Base-by-base conservation (phyloP, 225 moss, liverwort and hornwort genomes). In the Lunularia cruciata region DNA sequence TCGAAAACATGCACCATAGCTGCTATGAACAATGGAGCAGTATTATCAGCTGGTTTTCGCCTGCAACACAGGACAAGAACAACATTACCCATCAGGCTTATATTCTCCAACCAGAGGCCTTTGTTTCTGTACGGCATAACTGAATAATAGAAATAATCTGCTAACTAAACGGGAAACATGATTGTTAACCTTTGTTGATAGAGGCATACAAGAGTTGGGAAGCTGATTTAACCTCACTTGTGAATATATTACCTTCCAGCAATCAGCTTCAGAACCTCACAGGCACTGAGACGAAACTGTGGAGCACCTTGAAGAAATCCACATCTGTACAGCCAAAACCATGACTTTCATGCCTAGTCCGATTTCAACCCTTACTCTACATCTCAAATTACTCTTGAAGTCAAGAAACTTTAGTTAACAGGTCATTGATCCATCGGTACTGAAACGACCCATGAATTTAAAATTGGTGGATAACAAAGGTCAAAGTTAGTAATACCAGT, bases 1-100 rank as follows among this genome's bases (percentile, higher is more conserved):
- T 91, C 93, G 62, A 87, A 88, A n/a, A 93, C 89, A 58, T 71
- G 68, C 73, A 84, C 78, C 91, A 98, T 91, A 54, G 98, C 89
- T 72, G 70, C 60, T 43, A 86, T 65, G 46, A 87, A 89, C 14
- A 83, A 79, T 42, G 65, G 71, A 35, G 77, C 83, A 0, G 91
- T 83, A 65, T 93, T 91, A 80, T 93, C 98, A 33, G 85, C 74
- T 57, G 91, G 91, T 71, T 85, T 88, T 59, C 98, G 86, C 77
- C 91, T 94, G 77, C 79, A 87, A 20, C 42, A 13, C 14, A 30
- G 61, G 18, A 36, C 49, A 47, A 40, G n/a, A n/a, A n/a, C n/a
- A n/a, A n/a, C n/a, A n/a, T n/a, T n/a, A n/a, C n/a, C n/a, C n/a
- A n/a, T n/a, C n/a, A n/a, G n/a, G n/a, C n/a, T n/a, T n/a, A n/a